A percentile compares a stretch with the other conserved stretches of the same genome.
phyloP scores from a whole-genome alignment of 352 stramenopile genomes.

The Globisporangium rhizosaccharum region DNA sequence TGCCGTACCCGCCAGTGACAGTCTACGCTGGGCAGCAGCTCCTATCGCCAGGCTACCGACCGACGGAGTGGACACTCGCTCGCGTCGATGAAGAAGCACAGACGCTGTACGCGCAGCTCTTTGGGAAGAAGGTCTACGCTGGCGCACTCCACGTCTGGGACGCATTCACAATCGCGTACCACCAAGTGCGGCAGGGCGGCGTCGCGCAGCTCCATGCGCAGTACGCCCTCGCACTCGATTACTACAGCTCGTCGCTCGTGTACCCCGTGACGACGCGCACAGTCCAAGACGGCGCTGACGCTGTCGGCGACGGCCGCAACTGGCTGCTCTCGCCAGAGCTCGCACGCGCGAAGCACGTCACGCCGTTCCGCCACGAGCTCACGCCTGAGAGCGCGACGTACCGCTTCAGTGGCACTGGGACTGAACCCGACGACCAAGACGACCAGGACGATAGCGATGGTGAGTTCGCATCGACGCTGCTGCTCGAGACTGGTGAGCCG shows the following conservation, averaged over 20 bases:
- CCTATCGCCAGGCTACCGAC: slow-evolving; percentile 22
- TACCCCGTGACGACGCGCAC: slow-evolving; percentile 21
- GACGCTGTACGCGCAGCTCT: slow-evolving; percentile 19
- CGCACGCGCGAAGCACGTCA: background rate
- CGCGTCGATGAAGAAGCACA: slow-evolving; percentile 35
- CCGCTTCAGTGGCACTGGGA: background rate
- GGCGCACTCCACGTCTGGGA: slow-evolving; percentile 13
- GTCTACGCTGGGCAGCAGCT: slow-evolving; percentile 52
- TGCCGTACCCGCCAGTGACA: slow-evolving; percentile 36
- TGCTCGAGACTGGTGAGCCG: slow-evolving; percentile 8
- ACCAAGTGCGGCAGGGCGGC: slow-evolving; percentile 32
- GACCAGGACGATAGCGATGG: background rate
- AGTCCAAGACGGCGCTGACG: slow-evolving; percentile 25
- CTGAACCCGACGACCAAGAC: background rate
- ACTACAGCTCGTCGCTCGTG: slow-evolving; percentile 51
- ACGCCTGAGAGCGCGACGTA: background rate
- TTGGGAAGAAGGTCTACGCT: slow-evolving; percentile 7
- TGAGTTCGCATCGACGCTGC: background rate
- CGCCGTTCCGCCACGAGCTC: slow-evolving; percentile 8
- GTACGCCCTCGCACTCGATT: slow-evolving; percentile 47
- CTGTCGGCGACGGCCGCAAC: slow-evolving; percentile 39
- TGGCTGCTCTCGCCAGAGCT: slow-evolving; percentile 29
- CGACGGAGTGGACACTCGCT: slow-evolving; percentile 39
- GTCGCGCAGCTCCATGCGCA: slow-evolving; percentile 38
- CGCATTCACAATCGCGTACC: slow-evolving; percentile 36